phyloP scores from a whole-genome alignment of 1,284 basidiomycete genomes.

The Pseudozyma hubeiensis region DNA sequence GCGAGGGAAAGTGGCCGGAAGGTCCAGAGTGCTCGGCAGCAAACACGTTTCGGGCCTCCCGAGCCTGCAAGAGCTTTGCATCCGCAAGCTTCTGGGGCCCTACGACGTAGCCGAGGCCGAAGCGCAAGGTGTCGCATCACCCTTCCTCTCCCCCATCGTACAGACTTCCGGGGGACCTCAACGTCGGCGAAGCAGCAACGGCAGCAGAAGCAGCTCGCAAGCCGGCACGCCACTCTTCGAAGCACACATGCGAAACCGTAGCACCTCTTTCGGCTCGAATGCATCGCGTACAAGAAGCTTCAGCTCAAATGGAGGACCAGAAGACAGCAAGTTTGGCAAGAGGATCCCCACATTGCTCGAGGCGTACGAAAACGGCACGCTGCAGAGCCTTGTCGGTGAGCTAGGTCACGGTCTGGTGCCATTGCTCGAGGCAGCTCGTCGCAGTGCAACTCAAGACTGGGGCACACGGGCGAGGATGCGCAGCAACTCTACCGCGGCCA shows the following conservation, averaged over 20 bases:
- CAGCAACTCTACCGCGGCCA: slow-evolving; percentile 12
- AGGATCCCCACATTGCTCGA: slow-evolving; percentile 53
- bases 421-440: slow-evolving; percentile 58
- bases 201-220: slow-evolving; percentile 30
- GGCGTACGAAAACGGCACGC: slow-evolving; percentile 60
- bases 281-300: slow-evolving; percentile 36
- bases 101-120: slow-evolving; percentile 35
- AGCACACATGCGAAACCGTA: slow-evolving; percentile 15
- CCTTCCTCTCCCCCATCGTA: slow-evolving; percentile 41
- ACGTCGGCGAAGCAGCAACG: slow-evolving; percentile 28
- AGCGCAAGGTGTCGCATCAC: slow-evolving; percentile 30
- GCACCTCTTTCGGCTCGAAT: slow-evolving; percentile 33
- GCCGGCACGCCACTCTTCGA: slow-evolving; percentile 32
- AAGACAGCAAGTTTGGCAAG: slow-evolving; percentile 41
- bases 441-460: slow-evolving; percentile 59
- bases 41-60: slow-evolving; percentile 35
- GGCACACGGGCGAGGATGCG: slow-evolving; percentile 46
- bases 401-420: slow-evolving; percentile 47
- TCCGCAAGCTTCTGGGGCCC: slow-evolving; percentile 54
- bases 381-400: slow-evolving; percentile 46
- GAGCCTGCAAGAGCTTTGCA: slow-evolving; percentile 56
- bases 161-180: slow-evolving; percentile 21
- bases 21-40: slow-evolving; percentile 42
- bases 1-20: slow-evolving; percentile 31
- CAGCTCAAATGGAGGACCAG: slow-evolving; percentile 44